A percentile compares a stretch with the other conserved stretches of the same genome.
Evolutionary conservation across 441 rosid species (phyloP).

Genomic region (Geranium incanum): DNA sequence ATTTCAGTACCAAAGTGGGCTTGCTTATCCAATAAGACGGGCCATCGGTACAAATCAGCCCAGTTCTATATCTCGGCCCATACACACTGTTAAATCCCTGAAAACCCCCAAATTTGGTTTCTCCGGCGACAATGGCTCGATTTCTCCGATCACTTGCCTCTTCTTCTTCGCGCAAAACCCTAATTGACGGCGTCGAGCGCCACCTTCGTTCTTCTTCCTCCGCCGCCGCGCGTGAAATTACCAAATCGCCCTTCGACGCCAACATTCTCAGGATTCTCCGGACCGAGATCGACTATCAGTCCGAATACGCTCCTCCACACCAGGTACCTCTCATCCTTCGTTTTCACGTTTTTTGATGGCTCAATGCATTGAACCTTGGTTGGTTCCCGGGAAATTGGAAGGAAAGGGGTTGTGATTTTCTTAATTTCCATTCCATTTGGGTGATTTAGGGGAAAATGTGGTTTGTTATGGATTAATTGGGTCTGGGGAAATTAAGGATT

Average conservation of each 20-base stretch:
- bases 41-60: neutral
- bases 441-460: too few relatives aligned
- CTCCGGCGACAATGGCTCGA: conserved; percentile 28
- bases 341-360: neutral
- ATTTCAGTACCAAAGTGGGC: too few relatives aligned
- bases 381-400: neutral
- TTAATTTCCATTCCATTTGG: neutral
- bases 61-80: neutral
- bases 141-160: conserved; percentile 25
- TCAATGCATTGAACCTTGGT: neutral
- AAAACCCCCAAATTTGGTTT: too few relatives aligned
- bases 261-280: conserved; percentile 49
- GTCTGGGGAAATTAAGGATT: too few relatives aligned
- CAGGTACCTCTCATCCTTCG: conserved; percentile 26
- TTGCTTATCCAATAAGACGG: too few relatives aligned
- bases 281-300: conserved; percentile 47
- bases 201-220: conserved; percentile 5
- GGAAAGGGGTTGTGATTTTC: neutral
- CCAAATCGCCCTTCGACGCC: conserved; percentile 42
- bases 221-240: conserved; percentile 15
- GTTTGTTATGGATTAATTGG: too few relatives aligned
- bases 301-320: conserved; percentile 49
- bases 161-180: conserved; percentile 16
- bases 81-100: neutral
- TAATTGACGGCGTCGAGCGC: conserved; percentile 11